Conservation (phyloP, 805 yeast species). For the Spathaspora boniae region DNA sequence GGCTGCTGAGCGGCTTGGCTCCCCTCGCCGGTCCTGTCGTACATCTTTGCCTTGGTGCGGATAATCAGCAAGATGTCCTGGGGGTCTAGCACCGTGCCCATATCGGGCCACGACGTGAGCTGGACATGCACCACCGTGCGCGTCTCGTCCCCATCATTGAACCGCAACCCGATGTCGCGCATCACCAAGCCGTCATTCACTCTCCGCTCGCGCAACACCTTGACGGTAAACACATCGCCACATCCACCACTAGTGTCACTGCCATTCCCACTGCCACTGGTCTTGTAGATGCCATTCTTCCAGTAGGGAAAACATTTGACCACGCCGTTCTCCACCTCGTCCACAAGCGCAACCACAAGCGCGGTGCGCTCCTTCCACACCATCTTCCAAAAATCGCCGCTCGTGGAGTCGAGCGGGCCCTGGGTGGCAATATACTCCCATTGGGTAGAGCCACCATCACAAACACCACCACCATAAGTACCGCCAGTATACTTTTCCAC, state of each 20-base stretch:
- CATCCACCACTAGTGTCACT: no score
- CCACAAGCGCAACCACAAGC: conserved; percentile 71
- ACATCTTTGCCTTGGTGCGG: conserved; percentile 4
- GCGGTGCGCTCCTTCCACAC: conserved; percentile 60
- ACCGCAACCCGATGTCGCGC: no score
- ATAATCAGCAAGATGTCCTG: conserved; percentile 48
- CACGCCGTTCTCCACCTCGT: conserved; percentile 69
- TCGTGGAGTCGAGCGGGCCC: conserved; percentile 76
- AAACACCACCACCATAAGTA: no score
- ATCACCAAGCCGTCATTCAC: conserved; percentile 19
- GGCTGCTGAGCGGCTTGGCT: conserved; percentile 35
- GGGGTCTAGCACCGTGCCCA: conserved; percentile 57
- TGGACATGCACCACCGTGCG: conserved; percentile 67
- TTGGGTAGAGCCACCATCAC: conserved; percentile 7
- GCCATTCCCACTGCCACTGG: no score
- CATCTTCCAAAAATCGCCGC: conserved; percentile 83
- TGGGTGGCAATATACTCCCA: conserved; percentile 69
- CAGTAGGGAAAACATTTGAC: conserved; percentile 81
- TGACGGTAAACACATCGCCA: no score
- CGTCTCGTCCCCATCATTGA: conserved; percentile 19
- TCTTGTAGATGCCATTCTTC: conserved; percentile 53
- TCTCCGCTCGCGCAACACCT: conserved; percentile 20
- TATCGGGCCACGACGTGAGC: conserved; percentile 79
- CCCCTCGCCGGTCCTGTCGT: conserved; percentile 1
- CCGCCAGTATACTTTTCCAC: conserved; percentile 8